Evolutionary conservation across 1,284 basidiomycete genomes (phyloP).

Genomic region (Tilletia horrida): DNA sequence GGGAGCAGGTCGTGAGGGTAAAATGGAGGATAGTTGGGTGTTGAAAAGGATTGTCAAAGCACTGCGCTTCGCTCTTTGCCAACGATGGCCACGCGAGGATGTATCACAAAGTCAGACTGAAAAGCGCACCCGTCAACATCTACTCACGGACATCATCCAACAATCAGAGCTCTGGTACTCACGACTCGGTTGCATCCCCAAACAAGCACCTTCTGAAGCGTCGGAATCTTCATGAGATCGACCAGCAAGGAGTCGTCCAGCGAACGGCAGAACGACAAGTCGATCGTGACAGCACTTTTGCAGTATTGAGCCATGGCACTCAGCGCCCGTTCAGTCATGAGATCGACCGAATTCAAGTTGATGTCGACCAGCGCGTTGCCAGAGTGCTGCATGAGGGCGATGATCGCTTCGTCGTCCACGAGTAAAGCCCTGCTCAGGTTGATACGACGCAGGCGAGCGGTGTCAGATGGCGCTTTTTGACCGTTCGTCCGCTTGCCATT

Average conservation of each 20-base stretch:
- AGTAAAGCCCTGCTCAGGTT: slow-evolving; percentile 53
- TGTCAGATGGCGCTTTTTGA: slow-evolving; percentile 46
- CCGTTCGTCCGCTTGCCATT: not conserved
- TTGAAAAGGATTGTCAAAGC: not conserved
- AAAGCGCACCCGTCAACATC: not conserved
- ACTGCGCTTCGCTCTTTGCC: slow-evolving; percentile 34
- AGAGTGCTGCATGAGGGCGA: slow-evolving; percentile 69
- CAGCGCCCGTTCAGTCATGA: slow-evolving; percentile 64
- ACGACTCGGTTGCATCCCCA: slow-evolving; percentile 23
- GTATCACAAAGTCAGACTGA: slow-evolving; percentile 32
- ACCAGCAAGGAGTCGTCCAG: slow-evolving; percentile 77
- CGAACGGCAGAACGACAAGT: slow-evolving; percentile 81
- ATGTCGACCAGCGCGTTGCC: slow-evolving; percentile 65
- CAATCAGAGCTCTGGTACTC: not conserved
- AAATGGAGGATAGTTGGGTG: too few relatives aligned
- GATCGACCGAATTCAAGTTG: slow-evolving; percentile 74
- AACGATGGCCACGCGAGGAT: slow-evolving; percentile 39
- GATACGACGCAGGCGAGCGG: slow-evolving; percentile 33
- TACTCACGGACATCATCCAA: not conserved
- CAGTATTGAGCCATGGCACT: slow-evolving; percentile 30
- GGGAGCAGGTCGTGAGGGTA: too few relatives aligned
- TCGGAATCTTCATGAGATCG: not conserved
- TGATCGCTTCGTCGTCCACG: slow-evolving; percentile 64
- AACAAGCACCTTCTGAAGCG: slow-evolving; percentile 19
- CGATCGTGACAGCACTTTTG: slow-evolving; percentile 63